Base-by-base conservation (phyloP, 2,329 filamentous ascomycete genomes). In the Ascocoryne sarcoides region DNA sequence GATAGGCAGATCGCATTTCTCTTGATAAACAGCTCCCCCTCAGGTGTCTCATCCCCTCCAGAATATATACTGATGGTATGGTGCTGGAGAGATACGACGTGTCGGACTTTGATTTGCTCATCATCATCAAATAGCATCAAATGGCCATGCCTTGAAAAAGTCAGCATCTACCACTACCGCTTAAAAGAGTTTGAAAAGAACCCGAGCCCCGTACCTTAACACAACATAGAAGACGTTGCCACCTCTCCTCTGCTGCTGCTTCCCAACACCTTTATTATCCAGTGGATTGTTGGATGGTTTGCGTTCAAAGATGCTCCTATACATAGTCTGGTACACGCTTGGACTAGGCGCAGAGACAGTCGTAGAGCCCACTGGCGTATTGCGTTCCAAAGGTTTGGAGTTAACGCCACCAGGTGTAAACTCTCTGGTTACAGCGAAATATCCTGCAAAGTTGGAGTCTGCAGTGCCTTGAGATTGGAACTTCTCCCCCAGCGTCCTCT, bases 291-390 rank as follows among this genome's bases (percentile, higher is more conserved):
- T 50, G 15, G 37, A 51, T 68, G 77, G 53, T 55, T 82, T 89
- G 55, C 90, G 76, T 54, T 95, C 88, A 60, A 98, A 96, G 46
- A 98, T 82, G 61, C 84, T 95, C 59, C 88, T 73, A 65, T 98
- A 98, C 87, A 98, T 95, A 61, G 84, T 84, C 71, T 96, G 92
- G 63, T 96, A 96, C 28, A 98, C 90, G 60, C 90, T 95, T 42
- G 84, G 88, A 57, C 87, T 94, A 42, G 88, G 83, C 31, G 83
- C 70, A 23, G 82, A 77, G 32, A 92, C 79, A 12, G 84, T 82
- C 38, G 75, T 64, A 42, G 83, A 79, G 14, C 86, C 87, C 10
- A 85, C 76, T 4, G 88, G 86, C 0, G 85, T 90, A 21, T 80
- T 77, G 45, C 87, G 76, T 65, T 95, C 89, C 43, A 90, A 88